Conservation (phyloP, 805 yeast species). For the Isabelozyma pseudorhagii region DNA sequence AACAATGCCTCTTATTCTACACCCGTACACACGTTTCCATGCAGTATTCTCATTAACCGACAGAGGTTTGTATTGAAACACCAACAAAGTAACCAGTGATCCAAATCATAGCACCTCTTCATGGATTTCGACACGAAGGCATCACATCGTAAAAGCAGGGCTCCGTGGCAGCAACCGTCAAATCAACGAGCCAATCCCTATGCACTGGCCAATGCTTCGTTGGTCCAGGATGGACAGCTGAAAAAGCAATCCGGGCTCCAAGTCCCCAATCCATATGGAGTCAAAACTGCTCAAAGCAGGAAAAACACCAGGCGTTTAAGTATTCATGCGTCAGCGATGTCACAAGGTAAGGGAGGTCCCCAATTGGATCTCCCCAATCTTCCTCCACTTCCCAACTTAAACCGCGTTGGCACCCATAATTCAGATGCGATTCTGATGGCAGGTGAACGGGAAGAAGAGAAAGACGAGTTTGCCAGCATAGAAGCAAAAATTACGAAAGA, state of each 20-base stretch:
- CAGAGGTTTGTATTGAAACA: background rate
- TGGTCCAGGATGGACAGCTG: background rate
- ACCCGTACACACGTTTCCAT: background rate
- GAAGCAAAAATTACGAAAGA: constrained; percentile 26
- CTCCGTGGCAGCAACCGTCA: constrained; percentile 36
- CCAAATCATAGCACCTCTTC: background rate
- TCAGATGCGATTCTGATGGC: constrained; percentile 3
- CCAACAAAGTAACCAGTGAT: background rate
- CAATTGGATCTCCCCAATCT: constrained; percentile 19
- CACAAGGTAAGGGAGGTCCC: constrained; percentile 21
- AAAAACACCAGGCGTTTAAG: constrained; percentile 28
- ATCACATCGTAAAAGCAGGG: constrained; percentile 38
- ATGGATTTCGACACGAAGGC: constrained; percentile 30
- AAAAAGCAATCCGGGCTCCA: constrained; percentile 1
- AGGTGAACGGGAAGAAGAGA: constrained; percentile 3
- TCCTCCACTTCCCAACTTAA: constrained; percentile 30
- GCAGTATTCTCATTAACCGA: background rate
- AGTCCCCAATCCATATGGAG: constrained; percentile 13
- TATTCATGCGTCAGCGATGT: constrained; percentile 38
- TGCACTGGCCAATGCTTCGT: constrained; percentile 19
- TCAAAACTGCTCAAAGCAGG: constrained; percentile 6
- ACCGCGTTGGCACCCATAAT: constrained; percentile 2
- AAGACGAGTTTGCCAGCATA: constrained; percentile 6
- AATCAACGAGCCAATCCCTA: constrained; percentile 21
- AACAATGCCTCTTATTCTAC: background rate